phyloP scores from a whole-genome alignment of 306 rosid species.

The Ochetophila trinervis region DNA sequence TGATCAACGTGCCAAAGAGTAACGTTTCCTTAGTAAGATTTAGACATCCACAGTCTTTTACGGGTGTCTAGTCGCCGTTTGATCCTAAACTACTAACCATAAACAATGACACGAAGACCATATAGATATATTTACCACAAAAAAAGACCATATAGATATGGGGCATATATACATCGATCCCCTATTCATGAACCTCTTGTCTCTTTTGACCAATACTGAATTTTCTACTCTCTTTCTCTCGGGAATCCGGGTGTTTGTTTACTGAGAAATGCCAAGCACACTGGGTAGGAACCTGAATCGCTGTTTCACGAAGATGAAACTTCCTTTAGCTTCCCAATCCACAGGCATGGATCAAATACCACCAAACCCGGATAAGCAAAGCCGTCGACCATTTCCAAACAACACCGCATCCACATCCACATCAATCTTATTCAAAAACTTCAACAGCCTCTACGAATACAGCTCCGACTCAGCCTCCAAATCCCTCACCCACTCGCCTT shows the following conservation, averaged over 20 bases:
- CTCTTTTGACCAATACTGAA: neutral
- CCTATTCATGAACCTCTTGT: neutral
- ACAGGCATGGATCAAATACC: conserved; percentile 26
- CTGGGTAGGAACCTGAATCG: conserved; percentile 45
- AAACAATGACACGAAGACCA: neutral
- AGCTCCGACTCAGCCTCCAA: conserved; percentile 33
- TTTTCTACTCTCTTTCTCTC: neutral
- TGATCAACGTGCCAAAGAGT: neutral
- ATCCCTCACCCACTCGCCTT: conserved; percentile 21
- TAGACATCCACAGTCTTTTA: neutral
- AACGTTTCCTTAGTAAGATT: neutral
- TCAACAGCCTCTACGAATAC: conserved; percentile 80
- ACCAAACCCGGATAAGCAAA: conserved; percentile 23
- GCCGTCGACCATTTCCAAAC: conserved; percentile 26
- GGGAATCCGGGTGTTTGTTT: neutral
- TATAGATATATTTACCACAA: no score
- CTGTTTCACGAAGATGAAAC: conserved; percentile 62
- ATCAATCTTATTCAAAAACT: conserved; percentile 53
- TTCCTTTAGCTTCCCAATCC: conserved; percentile 30
- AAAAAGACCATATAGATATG: no score
- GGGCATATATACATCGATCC: no score
- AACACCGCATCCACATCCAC: conserved; percentile 14
- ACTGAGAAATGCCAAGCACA: conserved; percentile 42
- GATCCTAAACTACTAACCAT: neutral
- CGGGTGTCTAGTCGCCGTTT: conserved; percentile 6